Conservation (phyloP, 1,284 basidiomycete species). For the Rhodofomes roseus region DNA sequence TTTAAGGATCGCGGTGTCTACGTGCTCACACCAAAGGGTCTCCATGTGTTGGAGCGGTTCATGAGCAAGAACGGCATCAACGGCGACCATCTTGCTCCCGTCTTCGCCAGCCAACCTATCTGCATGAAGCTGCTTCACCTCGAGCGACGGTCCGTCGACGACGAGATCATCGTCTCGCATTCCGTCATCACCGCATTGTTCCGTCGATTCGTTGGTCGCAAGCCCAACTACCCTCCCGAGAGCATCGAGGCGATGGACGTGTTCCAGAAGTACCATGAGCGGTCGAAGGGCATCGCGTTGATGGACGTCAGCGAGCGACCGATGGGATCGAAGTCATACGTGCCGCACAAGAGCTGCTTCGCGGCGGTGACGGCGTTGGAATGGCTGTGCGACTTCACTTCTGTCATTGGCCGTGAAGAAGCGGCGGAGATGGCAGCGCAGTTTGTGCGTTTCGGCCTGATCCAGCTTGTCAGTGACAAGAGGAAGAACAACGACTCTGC, state of each 20-base stretch:
- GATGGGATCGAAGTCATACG: slow-evolving; percentile 44
- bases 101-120: slow-evolving; percentile 93
- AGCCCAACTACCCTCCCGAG: slow-evolving; percentile 70
- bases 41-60: slow-evolving; percentile 98
- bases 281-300: slow-evolving; percentile 73
- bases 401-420: slow-evolving; percentile 93
- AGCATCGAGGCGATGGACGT: slow-evolving; percentile 52
- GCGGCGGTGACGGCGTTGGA: slow-evolving; percentile 84
- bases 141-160: slow-evolving; percentile 88
- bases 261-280: slow-evolving; percentile 75
- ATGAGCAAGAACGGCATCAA: slow-evolving; percentile 99
- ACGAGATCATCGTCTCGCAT: slow-evolving; percentile 96
- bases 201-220: slow-evolving; percentile 87
- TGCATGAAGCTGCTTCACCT: slow-evolving; percentile 98
- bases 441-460: slow-evolving; percentile 93
- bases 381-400: slow-evolving; percentile 98
- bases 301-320: slow-evolving; percentile 65
- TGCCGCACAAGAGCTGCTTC: slow-evolving; percentile 77
- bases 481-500: slow-evolving; percentile 85
- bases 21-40: slow-evolving; percentile 93
- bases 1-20: slow-evolving; percentile 99
- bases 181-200: slow-evolving; percentile 94
- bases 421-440: slow-evolving; percentile 97
- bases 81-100: slow-evolving; percentile 85
- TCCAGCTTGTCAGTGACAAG: slow-evolving; percentile 84